phyloP scores from a whole-genome alignment of 345 rosid genomes.

The Raphanus sativus region DNA sequence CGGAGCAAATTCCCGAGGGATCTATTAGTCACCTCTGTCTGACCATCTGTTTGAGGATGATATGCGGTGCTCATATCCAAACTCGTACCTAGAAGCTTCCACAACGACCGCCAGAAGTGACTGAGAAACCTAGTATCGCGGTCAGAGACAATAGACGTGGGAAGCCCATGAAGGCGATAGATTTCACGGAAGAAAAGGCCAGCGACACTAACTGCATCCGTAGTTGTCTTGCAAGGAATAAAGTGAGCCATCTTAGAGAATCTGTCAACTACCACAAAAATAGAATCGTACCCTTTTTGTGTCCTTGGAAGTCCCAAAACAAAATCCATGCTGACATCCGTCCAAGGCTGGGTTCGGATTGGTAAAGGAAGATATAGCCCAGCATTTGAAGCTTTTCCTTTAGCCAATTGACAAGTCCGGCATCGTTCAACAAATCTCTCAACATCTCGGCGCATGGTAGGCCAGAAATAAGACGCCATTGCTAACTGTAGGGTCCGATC shows the following conservation, averaged over 20 bases:
- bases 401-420: neutral
- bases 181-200: neutral
- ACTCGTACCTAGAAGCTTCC: too few species aligned
- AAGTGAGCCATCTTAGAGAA: neutral
- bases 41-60: too few species aligned
- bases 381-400: neutral
- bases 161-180: neutral
- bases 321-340: neutral
- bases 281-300: neutral
- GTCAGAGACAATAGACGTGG: too few species aligned
- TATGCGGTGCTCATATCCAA: too few species aligned
- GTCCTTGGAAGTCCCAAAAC: neutral
- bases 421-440: neutral
- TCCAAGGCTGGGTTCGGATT: neutral
- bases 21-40: too few species aligned
- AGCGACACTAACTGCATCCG: neutral
- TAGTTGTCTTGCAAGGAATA: neutral
- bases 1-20: too few species aligned
- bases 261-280: neutral
- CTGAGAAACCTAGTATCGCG: too few species aligned
- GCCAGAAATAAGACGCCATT: neutral
- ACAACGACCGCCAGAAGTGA: too few species aligned
- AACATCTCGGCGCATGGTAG: neutral
- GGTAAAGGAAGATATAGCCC: neutral
- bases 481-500: neutral